These are phyloP conservation scores for Opeltia flavorubescens DNA, from an alignment of 495 filamentous ascomycete species.

Conservation along the genomic window DNA sequence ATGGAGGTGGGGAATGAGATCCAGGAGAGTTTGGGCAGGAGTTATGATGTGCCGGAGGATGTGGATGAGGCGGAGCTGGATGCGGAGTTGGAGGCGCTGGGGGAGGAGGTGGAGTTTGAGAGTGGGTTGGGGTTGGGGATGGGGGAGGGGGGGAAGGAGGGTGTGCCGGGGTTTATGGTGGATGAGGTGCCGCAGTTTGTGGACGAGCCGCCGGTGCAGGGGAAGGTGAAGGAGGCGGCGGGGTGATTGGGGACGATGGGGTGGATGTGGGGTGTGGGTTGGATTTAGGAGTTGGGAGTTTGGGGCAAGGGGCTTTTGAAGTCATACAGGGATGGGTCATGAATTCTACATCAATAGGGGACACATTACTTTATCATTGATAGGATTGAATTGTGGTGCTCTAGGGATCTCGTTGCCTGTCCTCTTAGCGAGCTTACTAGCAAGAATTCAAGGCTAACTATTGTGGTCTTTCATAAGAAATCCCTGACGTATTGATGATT, in stretches of 20 bases:
- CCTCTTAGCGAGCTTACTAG: too few relatives aligned
- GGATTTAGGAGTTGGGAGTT: too few relatives aligned
- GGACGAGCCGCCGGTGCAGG: slow-evolving; percentile 57
- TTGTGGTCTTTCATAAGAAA: too few relatives aligned
- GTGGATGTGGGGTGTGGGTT: too few relatives aligned
- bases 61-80: slow-evolving; percentile 97
- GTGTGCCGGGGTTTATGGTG: slow-evolving; percentile 73
- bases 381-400: too few relatives aligned
- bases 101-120: slow-evolving; percentile 74
- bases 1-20: slow-evolving; percentile 98
- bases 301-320: too few relatives aligned
- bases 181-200: slow-evolving; percentile 85
- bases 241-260: slow-evolving; percentile 19
- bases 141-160: slow-evolving; percentile 38
- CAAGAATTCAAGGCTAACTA: too few relatives aligned
- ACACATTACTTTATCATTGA: too few relatives aligned
- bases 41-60: slow-evolving; percentile 93
- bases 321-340: too few relatives aligned
- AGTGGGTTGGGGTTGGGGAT: slow-evolving; percentile 38
- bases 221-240: slow-evolving; percentile 71
- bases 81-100: slow-evolving; percentile 88
- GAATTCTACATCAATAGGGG: too few relatives aligned
- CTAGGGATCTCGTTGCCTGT: too few relatives aligned
- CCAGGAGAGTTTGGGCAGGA: slow-evolving; percentile 82
- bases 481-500: too few relatives aligned